A percentile compares a stretch with the other conserved stretches of the same genome.
Conservation (phyloP, 2,329 filamentous ascomycete genomes). For the Talaromyces sp. region DNA sequence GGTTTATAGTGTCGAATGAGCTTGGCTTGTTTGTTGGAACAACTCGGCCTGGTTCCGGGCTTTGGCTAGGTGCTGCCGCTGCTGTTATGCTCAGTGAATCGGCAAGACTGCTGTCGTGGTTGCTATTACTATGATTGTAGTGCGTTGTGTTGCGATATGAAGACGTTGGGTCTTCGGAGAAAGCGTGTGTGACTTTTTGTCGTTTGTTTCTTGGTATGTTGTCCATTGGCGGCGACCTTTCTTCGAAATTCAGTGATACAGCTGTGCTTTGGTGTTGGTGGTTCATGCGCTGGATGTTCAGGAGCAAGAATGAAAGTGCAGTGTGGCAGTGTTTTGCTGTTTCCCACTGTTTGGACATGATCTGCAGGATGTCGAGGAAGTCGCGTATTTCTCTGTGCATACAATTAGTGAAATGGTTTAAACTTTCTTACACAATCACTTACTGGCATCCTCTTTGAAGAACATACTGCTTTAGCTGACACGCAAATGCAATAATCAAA, state of each 20-base stretch:
- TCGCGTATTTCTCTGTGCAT: constrained; percentile 28
- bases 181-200: neutral
- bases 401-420: neutral
- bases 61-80: neutral
- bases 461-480: constrained; percentile 34
- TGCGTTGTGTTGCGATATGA: neutral
- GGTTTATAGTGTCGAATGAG: neutral
- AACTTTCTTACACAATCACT: no score
- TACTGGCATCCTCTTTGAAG: constrained; percentile 28
- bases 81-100: neutral
- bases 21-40: neutral
- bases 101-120: neutral
- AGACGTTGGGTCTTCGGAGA: neutral
- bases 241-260: neutral
- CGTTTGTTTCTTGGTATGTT: neutral
- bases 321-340: constrained; percentile 35
- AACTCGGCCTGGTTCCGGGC: neutral
- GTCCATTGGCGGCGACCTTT: neutral
- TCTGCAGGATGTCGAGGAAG: constrained; percentile 25
- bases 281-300: constrained; percentile 22
- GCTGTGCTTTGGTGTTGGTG: constrained; percentile 5
- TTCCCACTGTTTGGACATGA: constrained; percentile 35
- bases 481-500: constrained; percentile 36
- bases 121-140: neutral
- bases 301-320: constrained; percentile 26